Evolutionary conservation across 768 basidiomycete species (phyloP), one percentile per base, ranked within the genome.

Genomic region (Boletus reticulatus): DNA sequence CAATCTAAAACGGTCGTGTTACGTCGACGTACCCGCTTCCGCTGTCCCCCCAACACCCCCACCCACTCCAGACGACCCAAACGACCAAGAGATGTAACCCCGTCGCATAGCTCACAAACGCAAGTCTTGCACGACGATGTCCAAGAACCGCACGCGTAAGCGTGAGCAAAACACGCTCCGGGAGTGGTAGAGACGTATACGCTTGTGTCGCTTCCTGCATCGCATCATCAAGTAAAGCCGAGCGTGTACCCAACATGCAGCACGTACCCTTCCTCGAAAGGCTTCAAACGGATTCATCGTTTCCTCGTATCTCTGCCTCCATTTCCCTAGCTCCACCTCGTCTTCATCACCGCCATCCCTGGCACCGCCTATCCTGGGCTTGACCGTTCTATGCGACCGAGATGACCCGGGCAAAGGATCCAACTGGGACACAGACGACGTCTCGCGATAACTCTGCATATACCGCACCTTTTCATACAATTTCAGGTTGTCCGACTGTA

Each of bases 391-490:
- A n/a, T 56, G 59, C 22, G 57, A 44, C 29, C 24, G 50, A 20
- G 72, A 71, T 6, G 65, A 53, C n/a, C 63, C 59, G 24, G 89
- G 87, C 2, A 89, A 72, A 13, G 87, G 88, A 64, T 85, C 85
- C 48, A 88, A 78, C 61, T 89, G 88, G 22, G 84, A 82, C 14
- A 82, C 79, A 7, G 74, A 71, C 29, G 80, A 75, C 37, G 92
- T 89, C 66, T 94, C 91, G 17, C 91, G 83, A 66, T 98, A 99
- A 58, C 89, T 92, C 70, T 98, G 95, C 87, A 98, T 97, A 70
- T 98, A 98, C 57, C 95, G 86, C 49, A 98, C 95, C 76, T 98
- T 99, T 73, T 98, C 97, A 72, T 98, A 98, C 56, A 98, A 76
- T 71, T 99, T 98, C 43, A 99, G 82, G 69, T 98, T 99, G 72